Evolutionary conservation across 2,329 filamentous ascomycete genomes (phyloP), one percentile per base, ranked within the genome.

Genomic region (Colletotrichum plurivorum): DNA sequence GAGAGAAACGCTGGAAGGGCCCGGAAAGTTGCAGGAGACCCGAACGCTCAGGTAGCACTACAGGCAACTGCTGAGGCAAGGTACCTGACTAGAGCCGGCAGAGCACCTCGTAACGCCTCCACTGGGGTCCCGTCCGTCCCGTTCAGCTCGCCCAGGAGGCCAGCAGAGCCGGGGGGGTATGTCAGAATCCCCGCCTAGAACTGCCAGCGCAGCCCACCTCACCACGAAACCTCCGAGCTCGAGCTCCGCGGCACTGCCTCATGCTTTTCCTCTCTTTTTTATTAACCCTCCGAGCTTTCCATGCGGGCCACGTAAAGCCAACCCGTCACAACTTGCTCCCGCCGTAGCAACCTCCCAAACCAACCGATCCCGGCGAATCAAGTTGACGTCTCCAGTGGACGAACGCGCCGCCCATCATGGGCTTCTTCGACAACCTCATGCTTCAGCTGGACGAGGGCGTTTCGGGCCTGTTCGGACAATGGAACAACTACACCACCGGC

Each of bases 401-500:
- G 46, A 48, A 41, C 60, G 49, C 64, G n/a, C 56, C 57, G 57
- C 69, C 70, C 63, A 73, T 57, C 46, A 84, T 84, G 83, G 79
- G 82, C 62, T 73, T 84, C 60, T 76, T 87, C 78, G 85, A 89
- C 74, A 84, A 84, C 71, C 67, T 90, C 54, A 79, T 94, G 77
- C 85, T 90, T 75, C 87, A 89, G 80, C 83, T 97, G 74, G 94
- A 98, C 82, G 85, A 89, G 74, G 84, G 89, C 76, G 83, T 97
- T 72, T 89, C 90, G 59, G 85, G 87, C 70, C 81, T 95, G 60
- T 83, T 97, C 64, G 87, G 90, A 45, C 91, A 93, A 80, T 98
- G 95, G 94, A 94, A 96, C 78, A 81, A 88, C 73, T 93, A 92
- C 83, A 94, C 93, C 36, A 96, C 93, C 3, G 76, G 90, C 49